A percentile compares a stretch with the other conserved stretches of the same genome.
Evolutionary conservation across 2,329 filamentous ascomycete species (phyloP).

Genomic region (Scytalidium sp.): DNA sequence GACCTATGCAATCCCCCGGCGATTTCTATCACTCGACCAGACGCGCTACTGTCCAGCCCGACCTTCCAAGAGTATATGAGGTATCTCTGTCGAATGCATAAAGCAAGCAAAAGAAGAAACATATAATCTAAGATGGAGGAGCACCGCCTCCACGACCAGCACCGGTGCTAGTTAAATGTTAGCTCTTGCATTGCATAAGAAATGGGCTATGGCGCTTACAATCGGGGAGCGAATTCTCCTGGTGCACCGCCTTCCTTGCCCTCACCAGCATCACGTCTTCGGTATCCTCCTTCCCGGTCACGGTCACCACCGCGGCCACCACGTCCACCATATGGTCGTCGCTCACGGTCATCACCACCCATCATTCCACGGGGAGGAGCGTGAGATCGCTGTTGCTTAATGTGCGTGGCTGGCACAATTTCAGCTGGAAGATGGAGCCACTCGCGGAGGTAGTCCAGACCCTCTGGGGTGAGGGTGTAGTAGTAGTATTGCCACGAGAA

Average conservation of each 20-base stretch:
- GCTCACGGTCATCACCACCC: slow-evolving; percentile 79
- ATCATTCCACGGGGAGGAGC: slow-evolving; percentile 97
- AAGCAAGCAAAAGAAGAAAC: slow-evolving; percentile 30
- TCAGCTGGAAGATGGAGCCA: slow-evolving; percentile 99
- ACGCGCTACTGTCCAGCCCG: slow-evolving; percentile 45
- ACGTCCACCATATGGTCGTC: slow-evolving; percentile 77
- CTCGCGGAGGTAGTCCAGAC: slow-evolving; percentile 99
- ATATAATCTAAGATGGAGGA: slow-evolving; percentile 50
- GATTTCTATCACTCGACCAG: slow-evolving; percentile 46
- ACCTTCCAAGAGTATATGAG: slow-evolving; percentile 29
- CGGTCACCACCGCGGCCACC: slow-evolving; percentile 67
- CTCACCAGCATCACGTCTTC: slow-evolving; percentile 82
- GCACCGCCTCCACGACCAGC: slow-evolving; percentile 84
- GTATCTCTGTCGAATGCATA: slow-evolving; percentile 31
- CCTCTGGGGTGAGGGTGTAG: slow-evolving; percentile 99
- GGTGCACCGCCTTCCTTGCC: slow-evolving; percentile 89
- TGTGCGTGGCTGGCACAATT: slow-evolving; percentile 99
- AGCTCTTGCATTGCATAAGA: slow-evolving; percentile 23
- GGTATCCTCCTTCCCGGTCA: slow-evolving; percentile 87
- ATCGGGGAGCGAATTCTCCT: slow-evolving; percentile 87
- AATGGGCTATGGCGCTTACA: slow-evolving; percentile 52
- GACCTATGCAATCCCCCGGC: slow-evolving; percentile 41
- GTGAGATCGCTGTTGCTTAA: slow-evolving; percentile 99
- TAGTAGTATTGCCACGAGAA: slow-evolving; percentile 99
- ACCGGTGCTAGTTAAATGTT: slow-evolving; percentile 62